Evolutionary conservation across 441 rosid genomes (phyloP).

Genomic region (Adansonia gregorii): DNA sequence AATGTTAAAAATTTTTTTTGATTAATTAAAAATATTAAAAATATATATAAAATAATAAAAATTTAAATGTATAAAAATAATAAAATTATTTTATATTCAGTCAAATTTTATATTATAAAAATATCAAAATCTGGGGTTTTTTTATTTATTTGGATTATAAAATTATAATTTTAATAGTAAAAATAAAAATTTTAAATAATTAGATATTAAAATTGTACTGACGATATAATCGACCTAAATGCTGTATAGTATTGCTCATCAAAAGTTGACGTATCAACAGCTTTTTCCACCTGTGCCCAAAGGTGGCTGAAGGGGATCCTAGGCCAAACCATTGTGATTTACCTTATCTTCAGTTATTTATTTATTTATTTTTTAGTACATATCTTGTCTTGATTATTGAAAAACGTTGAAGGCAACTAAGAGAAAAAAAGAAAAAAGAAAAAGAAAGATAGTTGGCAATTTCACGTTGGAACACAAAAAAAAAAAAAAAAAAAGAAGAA

Average conservation of each 20-base stretch:
- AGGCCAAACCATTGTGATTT: neutral
- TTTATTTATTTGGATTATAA: neutral
- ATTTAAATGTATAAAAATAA: neutral
- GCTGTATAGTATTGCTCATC: neutral
- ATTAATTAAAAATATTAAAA: neutral
- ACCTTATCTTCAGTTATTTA: neutral
- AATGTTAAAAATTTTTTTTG: neutral
- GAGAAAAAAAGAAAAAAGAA: neutral
- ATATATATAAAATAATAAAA: no score
- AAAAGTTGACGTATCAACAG: conserved; percentile 19
- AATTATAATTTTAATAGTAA: neutral
- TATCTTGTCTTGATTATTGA: neutral
- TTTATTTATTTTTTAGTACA: no score
- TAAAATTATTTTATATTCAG: neutral
- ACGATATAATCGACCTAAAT: no score
- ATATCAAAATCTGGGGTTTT: neutral
- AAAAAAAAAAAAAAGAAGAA: neutral
- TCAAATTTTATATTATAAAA: neutral
- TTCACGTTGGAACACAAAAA: neutral
- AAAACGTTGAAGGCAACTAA: neutral
- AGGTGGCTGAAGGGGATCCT: conserved; percentile 22
- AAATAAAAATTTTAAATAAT: neutral
- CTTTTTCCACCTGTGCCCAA: conserved; percentile 1
- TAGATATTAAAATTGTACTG: no score
- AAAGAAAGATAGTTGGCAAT: neutral